A percentile compares a stretch with the other conserved stretches of the same genome.
These are phyloP conservation scores for Dentipellis sp. DNA, from an alignment of 768 basidiomycete genomes.

Conservation along the genomic window DNA sequence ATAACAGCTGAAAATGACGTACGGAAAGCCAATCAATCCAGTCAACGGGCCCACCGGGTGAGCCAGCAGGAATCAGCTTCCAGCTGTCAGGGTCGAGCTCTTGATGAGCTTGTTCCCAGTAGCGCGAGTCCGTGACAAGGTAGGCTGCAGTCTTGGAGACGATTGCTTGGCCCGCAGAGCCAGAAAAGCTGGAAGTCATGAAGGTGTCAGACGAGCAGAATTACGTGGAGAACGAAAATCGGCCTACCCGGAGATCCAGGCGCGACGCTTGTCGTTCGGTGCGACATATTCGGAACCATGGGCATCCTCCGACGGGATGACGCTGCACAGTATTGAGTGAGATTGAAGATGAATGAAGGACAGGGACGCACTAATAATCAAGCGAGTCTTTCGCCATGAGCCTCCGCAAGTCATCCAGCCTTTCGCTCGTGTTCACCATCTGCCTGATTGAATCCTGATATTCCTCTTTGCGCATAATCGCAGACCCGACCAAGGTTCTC, in stretches of 20 bases:
- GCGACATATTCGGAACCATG: constrained; percentile 81
- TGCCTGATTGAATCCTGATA: constrained; percentile 16
- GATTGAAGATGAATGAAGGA: neutral
- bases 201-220: neutral
- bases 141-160: constrained; percentile 61
- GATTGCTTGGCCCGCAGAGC: constrained; percentile 64
- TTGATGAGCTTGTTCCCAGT: constrained; percentile 70
- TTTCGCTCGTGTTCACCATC: constrained; percentile 13
- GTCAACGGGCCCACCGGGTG: constrained; percentile 44
- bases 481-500: constrained; percentile 17
- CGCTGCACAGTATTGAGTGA: constrained; percentile 27
- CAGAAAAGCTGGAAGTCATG: constrained; percentile 39
- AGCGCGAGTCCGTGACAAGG: constrained; percentile 71
- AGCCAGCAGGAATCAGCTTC: constrained; percentile 53
- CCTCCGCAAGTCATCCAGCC: constrained; percentile 11
- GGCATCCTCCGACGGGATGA: constrained; percentile 74
- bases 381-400: constrained; percentile 14
- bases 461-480: constrained; percentile 15
- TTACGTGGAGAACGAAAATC: neutral
- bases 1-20: neutral
- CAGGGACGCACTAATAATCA: constrained; percentile 12
- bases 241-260: constrained; percentile 69
- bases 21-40: constrained; percentile 68
- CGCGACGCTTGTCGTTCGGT: constrained; percentile 62
- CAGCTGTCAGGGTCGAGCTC: constrained; percentile 66